Percentiles rank a stretch among this genome's conserved stretches.
phyloP scores from a whole-genome alignment of 208 protist species.

The Sergeia podlipaevii region DNA sequence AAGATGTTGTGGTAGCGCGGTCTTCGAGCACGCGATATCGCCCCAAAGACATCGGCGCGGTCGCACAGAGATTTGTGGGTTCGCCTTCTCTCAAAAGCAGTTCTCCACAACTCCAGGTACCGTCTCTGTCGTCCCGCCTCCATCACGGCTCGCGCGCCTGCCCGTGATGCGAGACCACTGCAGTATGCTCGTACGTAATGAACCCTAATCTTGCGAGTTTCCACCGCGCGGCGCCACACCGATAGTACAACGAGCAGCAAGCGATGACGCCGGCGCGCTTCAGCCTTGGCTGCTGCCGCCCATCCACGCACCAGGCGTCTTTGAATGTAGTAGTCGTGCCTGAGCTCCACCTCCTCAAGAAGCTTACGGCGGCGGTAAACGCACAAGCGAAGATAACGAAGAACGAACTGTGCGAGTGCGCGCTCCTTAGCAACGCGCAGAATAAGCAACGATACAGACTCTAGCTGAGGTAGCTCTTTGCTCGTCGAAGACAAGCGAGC shows the following conservation, averaged over 20 bases:
- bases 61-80: neutral
- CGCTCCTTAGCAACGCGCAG: constrained; percentile 48
- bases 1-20: too few species aligned
- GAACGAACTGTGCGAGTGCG: constrained; percentile 46
- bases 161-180: constrained; percentile 10
- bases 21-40: too few species aligned
- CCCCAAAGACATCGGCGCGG: neutral
- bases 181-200: constrained; percentile 8
- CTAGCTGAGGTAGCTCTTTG: neutral
- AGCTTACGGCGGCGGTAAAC: constrained; percentile 19
- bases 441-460: constrained; percentile 63
- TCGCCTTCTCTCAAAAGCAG: constrained; percentile 4
- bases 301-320: constrained; percentile 41
- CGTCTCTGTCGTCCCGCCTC: neutral
- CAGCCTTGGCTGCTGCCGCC: constrained; percentile 1
- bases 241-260: constrained; percentile 8
- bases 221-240: constrained; percentile 25
- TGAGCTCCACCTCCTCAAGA: constrained; percentile 37
- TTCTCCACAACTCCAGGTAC: constrained; percentile 2
- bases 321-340: constrained; percentile 56
- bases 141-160: constrained; percentile 4
- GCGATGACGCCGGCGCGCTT: neutral
- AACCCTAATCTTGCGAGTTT: neutral
- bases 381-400: constrained; percentile 55
- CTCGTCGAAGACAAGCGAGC: neutral